Evolutionary conservation across 768 basidiomycete species (phyloP), one percentile per base, ranked within the genome.

Genomic region (Suillus paluster): DNA sequence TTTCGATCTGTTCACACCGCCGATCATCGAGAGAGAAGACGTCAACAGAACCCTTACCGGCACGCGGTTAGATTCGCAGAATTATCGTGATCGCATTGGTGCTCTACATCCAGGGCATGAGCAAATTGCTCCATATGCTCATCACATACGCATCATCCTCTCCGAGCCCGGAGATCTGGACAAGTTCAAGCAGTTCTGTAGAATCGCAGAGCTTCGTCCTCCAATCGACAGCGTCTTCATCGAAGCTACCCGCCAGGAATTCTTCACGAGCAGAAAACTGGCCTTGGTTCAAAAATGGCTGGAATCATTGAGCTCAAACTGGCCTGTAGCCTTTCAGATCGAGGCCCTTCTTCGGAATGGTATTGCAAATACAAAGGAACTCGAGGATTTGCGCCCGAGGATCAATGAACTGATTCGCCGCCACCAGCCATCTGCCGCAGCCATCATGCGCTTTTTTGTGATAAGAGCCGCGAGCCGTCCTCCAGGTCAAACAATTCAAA

Each of bases 241-340:
- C 54, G 83, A 87, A 19, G 84, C 88, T 3, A 70, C 71, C 14
- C 67, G 76, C 4, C 78, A 74, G 42, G 77, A 73, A 0, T 87
- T 91, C 64, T 94, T 90, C 68, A 66, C 77, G 0, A 65, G 68
- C 11, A 83, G 74, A 63, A 73, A 76, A 5, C 78, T 93, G 3
- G 73, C 80, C 62, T 74, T 73, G 10, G 70, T 91, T 10, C 75
- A 78, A 17, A 69, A 67, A 17, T 80, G 79, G 74, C 65, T 90
- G 46, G 71, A 71, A 34, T 73, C 71, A 4, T 80, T 88, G 50
- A 78, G 82, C 15, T 11, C 57, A 36, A 65, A 69, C 25, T 94
- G 90, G 89, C 73, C 77, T 5, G 80, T 92, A 36, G 89, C 87
- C 1, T 95, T 93, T 70, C 93, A 95, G 72, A 75, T 93, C 33